Evolutionary conservation across 306 rosid species (phyloP).

Genomic region (Malus orientalis): DNA sequence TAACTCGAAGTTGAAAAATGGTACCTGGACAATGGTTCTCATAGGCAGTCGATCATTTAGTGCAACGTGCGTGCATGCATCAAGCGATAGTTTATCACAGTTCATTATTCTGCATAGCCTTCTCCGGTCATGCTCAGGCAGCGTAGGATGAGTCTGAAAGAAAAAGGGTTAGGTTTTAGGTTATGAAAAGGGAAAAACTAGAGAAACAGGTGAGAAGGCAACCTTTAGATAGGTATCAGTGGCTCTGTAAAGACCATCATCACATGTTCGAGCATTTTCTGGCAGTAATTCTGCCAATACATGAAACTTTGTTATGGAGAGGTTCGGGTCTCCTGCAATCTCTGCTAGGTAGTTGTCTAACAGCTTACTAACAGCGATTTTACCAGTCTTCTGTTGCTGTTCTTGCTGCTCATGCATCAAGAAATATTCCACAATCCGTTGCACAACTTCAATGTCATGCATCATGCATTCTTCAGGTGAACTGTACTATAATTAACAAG

Average conservation of each 20-base stretch:
- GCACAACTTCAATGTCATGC: conserved; percentile 75
- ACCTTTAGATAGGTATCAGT: conserved; percentile 89
- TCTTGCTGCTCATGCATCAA: conserved; percentile 80
- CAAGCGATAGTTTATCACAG: conserved; percentile 83
- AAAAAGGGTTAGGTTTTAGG: conserved; percentile 13
- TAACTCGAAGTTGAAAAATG: neutral
- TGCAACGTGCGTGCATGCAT: conserved; percentile 87
- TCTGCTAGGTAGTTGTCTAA: conserved; percentile 86
- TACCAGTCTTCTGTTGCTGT: conserved; percentile 51
- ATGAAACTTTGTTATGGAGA: conserved; percentile 73
- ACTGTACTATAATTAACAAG: conserved; percentile 28
- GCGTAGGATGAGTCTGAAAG: conserved; percentile 65
- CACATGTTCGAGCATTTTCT: conserved; percentile 61
- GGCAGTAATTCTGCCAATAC: conserved; percentile 73
- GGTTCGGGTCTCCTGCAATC: conserved; percentile 84
- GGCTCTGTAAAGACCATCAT: conserved; percentile 93
- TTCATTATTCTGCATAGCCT: conserved; percentile 86
- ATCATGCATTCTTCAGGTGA: conserved; percentile 52
- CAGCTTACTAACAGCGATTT: conserved; percentile 66
- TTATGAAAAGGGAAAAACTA: conserved; percentile 6
- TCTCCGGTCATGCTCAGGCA: conserved; percentile 71
- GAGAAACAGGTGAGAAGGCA: conserved; percentile 12
- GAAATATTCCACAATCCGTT: conserved; percentile 79
- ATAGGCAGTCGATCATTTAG: conserved; percentile 93
- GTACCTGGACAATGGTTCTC: conserved; percentile 80